Evolutionary conservation across 2,329 filamentous ascomycete species (phyloP), one percentile per base, ranked within the genome.

Genomic region (Lachnellula cervina): DNA sequence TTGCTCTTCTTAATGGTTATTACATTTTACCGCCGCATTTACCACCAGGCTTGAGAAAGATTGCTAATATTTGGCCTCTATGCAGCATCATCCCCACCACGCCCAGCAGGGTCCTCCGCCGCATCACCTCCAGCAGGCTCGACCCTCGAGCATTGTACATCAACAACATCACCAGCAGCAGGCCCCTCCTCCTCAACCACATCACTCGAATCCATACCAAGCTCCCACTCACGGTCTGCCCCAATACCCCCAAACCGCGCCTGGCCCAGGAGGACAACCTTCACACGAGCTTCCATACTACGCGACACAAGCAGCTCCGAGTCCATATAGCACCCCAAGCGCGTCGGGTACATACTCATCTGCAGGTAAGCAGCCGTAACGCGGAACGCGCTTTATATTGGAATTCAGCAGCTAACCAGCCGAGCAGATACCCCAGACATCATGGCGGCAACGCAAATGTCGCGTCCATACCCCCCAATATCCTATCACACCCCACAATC

Each of bases 401-500:
- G 17, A 52, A 21, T 44, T 16, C 7, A 49, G 14, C 21, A 16
- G 46, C 59, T 65, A 50, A 67, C 59, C 55, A 44, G 56, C 52
- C 7, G 61, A 61, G 57, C 62, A 82, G 81, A 83, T 69, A 81
- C 78, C 58, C 78, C 78, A 74, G 82, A 84, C 63, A 86, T 86
- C 77, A 87, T 83, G 80, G 87, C 86, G 74, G 79, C 82, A 66
- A 76, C 76, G 60, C 75, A 78, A 69, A 80, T 84, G 89, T 88
- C 90, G 73, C 79, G 83, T 65, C 72, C 78, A 47, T 96, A 95
- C 71, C 92, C 92, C 65, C 90, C 90, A 58, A 96, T 96, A 70
- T 80, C 80, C 34, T 97, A 97, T 71, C 90, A 97, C 73, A 95
- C 92, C 17, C 91, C 92, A 54, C 92, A 97, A 76, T 96, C 92